A percentile compares a stretch with the other conserved stretches of the same genome.
phyloP scores from a whole-genome alignment of 2,329 filamentous ascomycete species.

The Cladophialophora yegresii region DNA sequence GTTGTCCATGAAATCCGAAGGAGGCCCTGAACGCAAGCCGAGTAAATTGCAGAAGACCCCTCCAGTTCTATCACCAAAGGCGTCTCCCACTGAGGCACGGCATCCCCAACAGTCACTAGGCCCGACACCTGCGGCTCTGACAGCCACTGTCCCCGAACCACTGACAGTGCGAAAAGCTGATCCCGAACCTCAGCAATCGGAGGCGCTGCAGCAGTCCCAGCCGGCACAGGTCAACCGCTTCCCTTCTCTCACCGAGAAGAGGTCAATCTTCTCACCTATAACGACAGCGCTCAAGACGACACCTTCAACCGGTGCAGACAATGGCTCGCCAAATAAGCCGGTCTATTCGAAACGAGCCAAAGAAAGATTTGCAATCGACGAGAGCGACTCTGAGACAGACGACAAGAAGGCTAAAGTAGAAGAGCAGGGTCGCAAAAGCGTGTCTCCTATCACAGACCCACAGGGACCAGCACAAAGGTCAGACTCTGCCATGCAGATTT shows the following conservation, averaged over 20 bases:
- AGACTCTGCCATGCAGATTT: constrained; percentile 69
- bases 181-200: constrained; percentile 12
- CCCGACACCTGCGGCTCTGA: constrained; percentile 19
- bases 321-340: constrained; percentile 26
- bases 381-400: constrained; percentile 34
- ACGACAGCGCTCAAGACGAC: constrained; percentile 31
- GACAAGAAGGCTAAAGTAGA: constrained; percentile 26
- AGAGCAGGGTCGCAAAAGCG: constrained; percentile 21
- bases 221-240: constrained; percentile 29
- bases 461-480: constrained; percentile 55
- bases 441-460: constrained; percentile 25
- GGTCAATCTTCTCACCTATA: constrained; percentile 31
- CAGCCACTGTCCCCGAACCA: constrained; percentile 26
- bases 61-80: constrained; percentile 43
- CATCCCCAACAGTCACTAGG: constrained; percentile 29
- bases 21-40: constrained; percentile 56
- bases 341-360: constrained; percentile 33
- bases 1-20: constrained; percentile 41
- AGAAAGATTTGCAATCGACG: constrained; percentile 36
- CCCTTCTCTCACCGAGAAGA: constrained; percentile 35
- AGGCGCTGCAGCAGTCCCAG: constrained; percentile 14
- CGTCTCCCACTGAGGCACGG: constrained; percentile 37
- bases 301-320: constrained; percentile 23
- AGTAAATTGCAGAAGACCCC: constrained; percentile 73
- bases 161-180: constrained; percentile 29